Percentiles rank a stretch among this genome's conserved stretches.
These are phyloP conservation scores for Rhizoctonia solani DNA, from an alignment of 1,284 basidiomycete genomes.

Conservation along the genomic window DNA sequence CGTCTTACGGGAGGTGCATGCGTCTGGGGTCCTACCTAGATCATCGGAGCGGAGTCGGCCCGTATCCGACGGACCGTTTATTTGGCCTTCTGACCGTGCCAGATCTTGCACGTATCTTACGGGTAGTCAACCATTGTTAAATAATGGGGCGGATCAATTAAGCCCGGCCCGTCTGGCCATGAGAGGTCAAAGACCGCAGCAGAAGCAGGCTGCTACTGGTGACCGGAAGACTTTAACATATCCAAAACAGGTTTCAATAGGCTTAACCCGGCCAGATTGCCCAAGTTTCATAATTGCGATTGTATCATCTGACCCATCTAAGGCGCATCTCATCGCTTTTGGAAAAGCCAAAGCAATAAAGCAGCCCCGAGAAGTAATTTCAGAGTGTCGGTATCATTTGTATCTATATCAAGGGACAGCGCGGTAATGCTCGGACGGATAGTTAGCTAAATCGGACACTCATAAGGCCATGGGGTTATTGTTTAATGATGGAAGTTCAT, in stretches of 20 bases:
- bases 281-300: background rate
- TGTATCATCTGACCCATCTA: background rate
- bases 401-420: background rate
- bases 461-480: too few relatives aligned
- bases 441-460: background rate
- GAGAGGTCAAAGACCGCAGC: background rate
- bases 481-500: too few relatives aligned
- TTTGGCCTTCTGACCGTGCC: too few relatives aligned
- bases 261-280: background rate
- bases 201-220: background rate
- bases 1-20: too few relatives aligned
- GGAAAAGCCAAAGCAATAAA: background rate
- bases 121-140: too few relatives aligned
- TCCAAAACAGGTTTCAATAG: background rate
- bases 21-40: too few relatives aligned
- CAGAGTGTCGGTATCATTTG: background rate
- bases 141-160: too few relatives aligned
- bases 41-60: too few relatives aligned
- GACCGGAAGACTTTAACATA: background rate
- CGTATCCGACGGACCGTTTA: too few relatives aligned
- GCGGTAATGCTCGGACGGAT: background rate
- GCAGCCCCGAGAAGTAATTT: background rate
- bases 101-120: too few relatives aligned
- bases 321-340: background rate
- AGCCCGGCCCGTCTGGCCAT: too few relatives aligned